Percentiles rank a stretch among this genome's conserved stretches.
These are phyloP conservation scores for Kuraishia piskuri DNA, from an alignment of 805 yeast genomes.

Conservation along the genomic window DNA sequence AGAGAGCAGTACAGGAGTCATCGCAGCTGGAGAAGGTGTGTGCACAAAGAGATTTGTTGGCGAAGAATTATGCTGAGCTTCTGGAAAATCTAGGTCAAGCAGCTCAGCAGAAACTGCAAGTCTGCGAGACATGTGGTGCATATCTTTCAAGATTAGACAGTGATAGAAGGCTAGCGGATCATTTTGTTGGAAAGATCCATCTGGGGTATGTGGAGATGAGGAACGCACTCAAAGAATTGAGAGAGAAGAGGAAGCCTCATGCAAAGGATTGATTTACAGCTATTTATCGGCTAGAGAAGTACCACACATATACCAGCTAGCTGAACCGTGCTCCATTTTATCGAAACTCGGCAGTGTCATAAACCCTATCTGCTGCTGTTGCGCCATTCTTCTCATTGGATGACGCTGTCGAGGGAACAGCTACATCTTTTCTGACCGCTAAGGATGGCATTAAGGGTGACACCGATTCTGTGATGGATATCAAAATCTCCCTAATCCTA, in stretches of 20 bases:
- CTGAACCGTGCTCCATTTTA: no score
- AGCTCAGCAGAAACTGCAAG: slow-evolving; percentile 85
- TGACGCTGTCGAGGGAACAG: neutral
- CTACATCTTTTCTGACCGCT: neutral
- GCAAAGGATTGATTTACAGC: neutral
- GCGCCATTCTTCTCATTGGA: neutral
- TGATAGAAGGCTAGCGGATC: slow-evolving; percentile 83
- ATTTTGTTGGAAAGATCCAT: slow-evolving; percentile 83
- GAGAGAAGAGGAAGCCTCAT: slow-evolving; percentile 8
- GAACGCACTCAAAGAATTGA: slow-evolving; percentile 35
- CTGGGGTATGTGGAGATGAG: slow-evolving; percentile 75
- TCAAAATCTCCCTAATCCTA: neutral
- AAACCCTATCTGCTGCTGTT: neutral
- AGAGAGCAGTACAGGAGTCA: slow-evolving; percentile 42
- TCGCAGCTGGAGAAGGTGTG: slow-evolving; percentile 34
- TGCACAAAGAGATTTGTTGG: slow-evolving; percentile 40
- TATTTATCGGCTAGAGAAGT: neutral
- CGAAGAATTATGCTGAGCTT: slow-evolving; percentile 47
- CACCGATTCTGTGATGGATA: neutral
- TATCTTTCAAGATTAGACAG: slow-evolving; percentile 78
- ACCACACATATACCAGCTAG: neutral
- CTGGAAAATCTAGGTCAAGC: slow-evolving; percentile 74
- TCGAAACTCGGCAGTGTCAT: neutral
- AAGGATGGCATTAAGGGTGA: neutral
- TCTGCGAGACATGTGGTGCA: slow-evolving; percentile 86